These are phyloP conservation scores for Euphorbia schlechtendalii DNA, from an alignment of 441 rosid genomes.

Conservation along the genomic window DNA sequence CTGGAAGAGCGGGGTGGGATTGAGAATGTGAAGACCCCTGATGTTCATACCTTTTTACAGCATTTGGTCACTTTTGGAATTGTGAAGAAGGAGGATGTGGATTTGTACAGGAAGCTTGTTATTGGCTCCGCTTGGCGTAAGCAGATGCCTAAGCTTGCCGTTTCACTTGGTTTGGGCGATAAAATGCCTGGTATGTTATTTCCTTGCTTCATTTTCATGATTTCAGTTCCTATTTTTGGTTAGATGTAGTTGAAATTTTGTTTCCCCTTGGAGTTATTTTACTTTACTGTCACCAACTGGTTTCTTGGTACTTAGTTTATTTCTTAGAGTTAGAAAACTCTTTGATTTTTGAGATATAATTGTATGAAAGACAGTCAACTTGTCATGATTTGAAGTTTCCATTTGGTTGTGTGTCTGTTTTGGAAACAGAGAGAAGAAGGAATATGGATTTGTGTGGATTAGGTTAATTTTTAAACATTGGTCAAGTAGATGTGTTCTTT, in stretches of 20 bases:
- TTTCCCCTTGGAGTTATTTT: neutral
- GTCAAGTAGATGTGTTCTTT: neutral
- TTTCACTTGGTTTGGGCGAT: slow-evolving; percentile 83
- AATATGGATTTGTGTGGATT: neutral
- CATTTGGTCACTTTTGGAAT: slow-evolving; percentile 94
- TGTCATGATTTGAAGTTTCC: neutral
- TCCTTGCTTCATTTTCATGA: neutral
- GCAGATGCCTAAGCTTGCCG: slow-evolving; percentile 97
- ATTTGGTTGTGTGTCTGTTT: neutral
- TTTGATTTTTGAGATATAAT: neutral
- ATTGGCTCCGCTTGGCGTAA: slow-evolving; percentile 92
- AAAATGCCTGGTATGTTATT: slow-evolving; percentile 77
- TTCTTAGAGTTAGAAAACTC: neutral
- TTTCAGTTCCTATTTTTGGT: neutral
- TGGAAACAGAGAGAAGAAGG: neutral
- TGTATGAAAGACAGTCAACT: neutral
- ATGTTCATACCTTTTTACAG: slow-evolving; percentile 94
- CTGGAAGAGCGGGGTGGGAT: slow-evolving; percentile 87
- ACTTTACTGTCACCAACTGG: neutral
- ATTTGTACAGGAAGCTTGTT: slow-evolving; percentile 79
- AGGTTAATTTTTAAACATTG: neutral
- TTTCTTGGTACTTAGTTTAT: neutral
- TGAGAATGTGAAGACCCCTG: slow-evolving; percentile 92
- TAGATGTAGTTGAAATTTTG: neutral
- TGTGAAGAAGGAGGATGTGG: slow-evolving; percentile 67